These are phyloP conservation scores for Rhodotorula sp. DNA, from an alignment of 1,284 basidiomycete species.

Conservation along the genomic window DNA sequence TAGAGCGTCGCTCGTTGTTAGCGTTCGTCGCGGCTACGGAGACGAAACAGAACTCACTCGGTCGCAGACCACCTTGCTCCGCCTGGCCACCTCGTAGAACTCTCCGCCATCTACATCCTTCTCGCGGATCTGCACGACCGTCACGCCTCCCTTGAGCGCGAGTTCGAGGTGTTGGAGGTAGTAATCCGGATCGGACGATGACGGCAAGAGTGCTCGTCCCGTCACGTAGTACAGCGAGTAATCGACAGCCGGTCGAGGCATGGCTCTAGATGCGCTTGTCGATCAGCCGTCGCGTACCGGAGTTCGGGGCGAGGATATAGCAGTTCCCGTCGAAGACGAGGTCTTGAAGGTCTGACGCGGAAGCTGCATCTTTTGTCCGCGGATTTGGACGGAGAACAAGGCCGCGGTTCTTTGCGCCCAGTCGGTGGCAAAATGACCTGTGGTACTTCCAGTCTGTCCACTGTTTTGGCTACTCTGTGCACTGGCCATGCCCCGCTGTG, in stretches of 20 bases:
- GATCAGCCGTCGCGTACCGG: background rate
- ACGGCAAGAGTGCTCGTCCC: constrained; percentile 23
- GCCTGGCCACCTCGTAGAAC: constrained; percentile 75
- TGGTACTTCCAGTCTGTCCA: no score
- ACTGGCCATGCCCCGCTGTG: no score
- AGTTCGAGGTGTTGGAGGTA: constrained; percentile 58
- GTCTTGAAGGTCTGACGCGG: no score
- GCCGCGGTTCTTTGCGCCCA: no score
- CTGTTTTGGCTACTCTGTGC: no score
- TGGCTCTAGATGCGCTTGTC: background rate
- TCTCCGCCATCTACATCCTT: constrained; percentile 76
- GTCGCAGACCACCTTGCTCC: constrained; percentile 72
- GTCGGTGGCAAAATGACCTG: no score
- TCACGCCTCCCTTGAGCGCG: constrained; percentile 81
- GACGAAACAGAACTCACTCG: constrained; percentile 50
- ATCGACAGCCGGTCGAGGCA: constrained; percentile 55
- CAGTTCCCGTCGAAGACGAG: no score
- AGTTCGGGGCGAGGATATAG: background rate
- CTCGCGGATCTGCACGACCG: constrained; percentile 84
- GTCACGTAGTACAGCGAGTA: constrained; percentile 66
- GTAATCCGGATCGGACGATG: constrained; percentile 27
- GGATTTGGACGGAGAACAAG: no score
- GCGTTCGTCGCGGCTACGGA: background rate
- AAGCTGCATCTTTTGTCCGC: no score
- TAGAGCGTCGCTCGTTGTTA: no score